Evolutionary conservation across 495 filamentous ascomycete genomes (phyloP).

Genomic region (Durotheca rogersii): DNA sequence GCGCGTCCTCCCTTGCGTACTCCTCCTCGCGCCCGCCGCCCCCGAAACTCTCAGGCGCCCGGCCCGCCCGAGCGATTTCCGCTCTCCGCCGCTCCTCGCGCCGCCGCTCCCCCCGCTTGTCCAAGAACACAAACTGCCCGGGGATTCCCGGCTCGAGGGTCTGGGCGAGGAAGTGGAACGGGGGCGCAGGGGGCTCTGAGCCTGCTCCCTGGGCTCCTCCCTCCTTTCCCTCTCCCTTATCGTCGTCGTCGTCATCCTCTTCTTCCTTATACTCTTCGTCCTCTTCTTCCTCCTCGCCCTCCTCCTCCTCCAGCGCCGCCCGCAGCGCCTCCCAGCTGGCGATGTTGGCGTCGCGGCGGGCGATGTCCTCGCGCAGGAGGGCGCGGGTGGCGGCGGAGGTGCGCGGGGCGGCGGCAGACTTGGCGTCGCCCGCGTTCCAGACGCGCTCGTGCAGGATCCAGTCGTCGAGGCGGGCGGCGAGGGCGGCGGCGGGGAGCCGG

Average conservation of each 20-base stretch:
- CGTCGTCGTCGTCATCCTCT: too few relatives aligned
- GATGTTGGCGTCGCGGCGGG: neutral
- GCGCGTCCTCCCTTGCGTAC: neutral
- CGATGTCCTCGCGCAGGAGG: neutral
- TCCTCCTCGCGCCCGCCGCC: neutral
- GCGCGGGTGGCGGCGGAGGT: neutral
- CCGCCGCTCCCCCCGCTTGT: neutral
- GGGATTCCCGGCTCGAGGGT: neutral
- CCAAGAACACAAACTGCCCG: neutral
- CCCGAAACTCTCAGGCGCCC: neutral
- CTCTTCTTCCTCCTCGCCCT: too few relatives aligned
- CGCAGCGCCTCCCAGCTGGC: neutral
- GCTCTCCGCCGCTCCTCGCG: neutral
- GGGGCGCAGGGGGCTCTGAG: too few relatives aligned
- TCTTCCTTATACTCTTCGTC: too few relatives aligned
- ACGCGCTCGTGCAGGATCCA: constrained; percentile 20
- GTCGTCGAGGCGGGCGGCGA: constrained; percentile 18
- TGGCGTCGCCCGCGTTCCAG: constrained; percentile 14
- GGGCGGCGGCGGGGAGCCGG: neutral
- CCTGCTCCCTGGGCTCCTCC: too few relatives aligned
- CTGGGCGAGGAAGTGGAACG: too few relatives aligned
- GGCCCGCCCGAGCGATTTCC: neutral
- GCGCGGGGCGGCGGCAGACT: too few relatives aligned
- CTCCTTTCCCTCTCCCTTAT: too few relatives aligned
- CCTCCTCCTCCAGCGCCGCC: too few relatives aligned